phyloP scores from a whole-genome alignment of 352 stramenopile species.

The Globisporangium iwayamae region DNA sequence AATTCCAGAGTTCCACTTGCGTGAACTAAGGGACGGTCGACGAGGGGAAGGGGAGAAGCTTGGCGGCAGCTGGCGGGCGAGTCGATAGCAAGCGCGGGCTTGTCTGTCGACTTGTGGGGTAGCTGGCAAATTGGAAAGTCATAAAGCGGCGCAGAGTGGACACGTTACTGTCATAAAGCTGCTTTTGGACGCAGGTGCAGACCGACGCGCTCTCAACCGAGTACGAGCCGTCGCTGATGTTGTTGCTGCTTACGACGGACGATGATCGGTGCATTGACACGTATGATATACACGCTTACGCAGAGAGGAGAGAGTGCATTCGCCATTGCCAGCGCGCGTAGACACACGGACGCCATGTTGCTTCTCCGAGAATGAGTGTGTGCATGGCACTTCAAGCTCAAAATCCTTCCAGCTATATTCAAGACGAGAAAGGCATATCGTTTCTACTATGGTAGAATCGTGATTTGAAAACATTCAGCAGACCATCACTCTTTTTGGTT shows the following conservation, averaged over 20 bases:
- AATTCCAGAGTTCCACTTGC: no score
- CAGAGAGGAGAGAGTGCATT: slow-evolving; percentile 31
- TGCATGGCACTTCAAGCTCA: neutral
- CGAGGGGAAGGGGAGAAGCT: no score
- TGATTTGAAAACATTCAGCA: neutral
- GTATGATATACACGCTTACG: neutral
- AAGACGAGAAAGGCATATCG: neutral
- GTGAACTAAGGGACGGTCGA: no score
- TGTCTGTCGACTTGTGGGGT: no score
- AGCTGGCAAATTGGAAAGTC: no score
- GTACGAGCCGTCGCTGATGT: slow-evolving; percentile 2
- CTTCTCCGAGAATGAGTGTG: slow-evolving; percentile 17
- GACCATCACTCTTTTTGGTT: slow-evolving; percentile 10
- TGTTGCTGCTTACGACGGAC: no score
- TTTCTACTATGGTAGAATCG: neutral
- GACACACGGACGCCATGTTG: slow-evolving; percentile 30
- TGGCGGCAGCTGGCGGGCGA: no score
- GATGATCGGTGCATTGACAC: neutral
- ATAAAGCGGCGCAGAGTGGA: slow-evolving; percentile 40
- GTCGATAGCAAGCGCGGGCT: no score
- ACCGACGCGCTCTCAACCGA: slow-evolving; percentile 21
- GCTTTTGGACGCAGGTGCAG: slow-evolving; percentile 23
- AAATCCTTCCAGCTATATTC: neutral
- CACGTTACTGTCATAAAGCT: slow-evolving; percentile 18
- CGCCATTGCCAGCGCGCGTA: slow-evolving; percentile 27